phyloP scores from a whole-genome alignment of 306 rosid genomes.

The Prinsepia uniflora region DNA sequence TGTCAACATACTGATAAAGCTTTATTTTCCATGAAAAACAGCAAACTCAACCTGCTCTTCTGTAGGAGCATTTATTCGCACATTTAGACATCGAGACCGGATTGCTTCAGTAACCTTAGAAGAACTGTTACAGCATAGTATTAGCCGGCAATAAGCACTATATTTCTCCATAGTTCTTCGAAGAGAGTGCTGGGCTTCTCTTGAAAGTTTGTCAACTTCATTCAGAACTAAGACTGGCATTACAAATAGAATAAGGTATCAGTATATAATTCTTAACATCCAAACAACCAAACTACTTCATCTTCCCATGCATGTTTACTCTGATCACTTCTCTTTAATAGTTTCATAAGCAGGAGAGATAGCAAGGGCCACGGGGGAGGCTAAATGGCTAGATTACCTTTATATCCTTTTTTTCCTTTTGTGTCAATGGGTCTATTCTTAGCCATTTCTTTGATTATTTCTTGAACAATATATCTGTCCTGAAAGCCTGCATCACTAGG shows the following conservation, averaged over 20 bases:
- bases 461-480: slow-evolving; percentile 90
- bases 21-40: background rate
- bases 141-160: slow-evolving; percentile 82
- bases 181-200: slow-evolving; percentile 95
- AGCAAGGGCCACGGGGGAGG: background rate
- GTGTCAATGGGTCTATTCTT: slow-evolving; percentile 80
- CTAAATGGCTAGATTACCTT: slow-evolving; percentile 37
- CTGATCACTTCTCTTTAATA: background rate
- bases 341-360: background rate
- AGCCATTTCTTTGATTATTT: slow-evolving; percentile 92
- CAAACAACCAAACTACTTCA: background rate
- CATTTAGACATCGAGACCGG: slow-evolving; percentile 89
- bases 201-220: slow-evolving; percentile 89
- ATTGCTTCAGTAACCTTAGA: slow-evolving; percentile 96
- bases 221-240: slow-evolving; percentile 75
- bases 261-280: slow-evolving; percentile 12
- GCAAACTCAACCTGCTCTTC: slow-evolving; percentile 61
- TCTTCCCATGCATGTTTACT: background rate
- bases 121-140: slow-evolving; percentile 92
- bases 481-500: slow-evolving; percentile 97
- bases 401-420: slow-evolving; percentile 80
- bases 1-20: background rate
- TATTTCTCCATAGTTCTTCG: slow-evolving; percentile 97
- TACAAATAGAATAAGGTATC: slow-evolving; percentile 24
- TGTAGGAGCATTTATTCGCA: slow-evolving; percentile 74